Evolutionary conservation across 148 eudicot species (phyloP), one percentile per base, ranked within the genome.

Genomic region (Euryodendron excelsum): DNA sequence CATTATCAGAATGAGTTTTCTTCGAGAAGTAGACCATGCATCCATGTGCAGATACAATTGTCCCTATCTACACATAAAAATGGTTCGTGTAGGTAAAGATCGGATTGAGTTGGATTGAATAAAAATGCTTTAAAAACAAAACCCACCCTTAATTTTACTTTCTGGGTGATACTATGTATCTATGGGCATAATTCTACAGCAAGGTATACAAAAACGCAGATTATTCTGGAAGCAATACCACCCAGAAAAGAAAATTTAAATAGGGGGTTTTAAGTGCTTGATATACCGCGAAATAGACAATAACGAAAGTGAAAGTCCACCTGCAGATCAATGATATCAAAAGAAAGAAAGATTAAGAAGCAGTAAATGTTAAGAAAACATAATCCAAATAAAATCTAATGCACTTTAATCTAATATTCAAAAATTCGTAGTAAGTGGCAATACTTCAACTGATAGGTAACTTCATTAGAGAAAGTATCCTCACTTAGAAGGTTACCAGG

Each of bases 261-360:
- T n/a, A n/a, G n/a, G n/a, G n/a, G n/a, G n/a, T n/a, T n/a, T n/a
- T n/a, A n/a, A n/a, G n/a, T 39, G 81, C 66, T 73, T 50, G 62
- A 75, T 90, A 30, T 90, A 91, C 96, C 86, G 87, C 93, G 60
- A 89, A 91, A 77, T 91, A 91, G 12, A 91, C 5, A 77, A 87
- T 88, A 71, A 90, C 91, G 69, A 91, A 80, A 33, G 87, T 50
- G 72, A 88, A 91, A 23, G 96, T 88, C 96, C 96, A 91, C 83
- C 96, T 91, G 93, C 79, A 89, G 23, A 75, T 0, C 47, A 60
- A 28, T 30, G n/a, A 48, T 18, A 48, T 15, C 59, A 48, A 10
- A 45, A n/a, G 37, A 48, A 48, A 71, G 23, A 17, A 71, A n/a
- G n/a, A n/a, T n/a, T n/a, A n/a, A 15, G n/a, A 5, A 5, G 36